These are phyloP conservation scores for Stenogyne calaminthoides DNA, from an alignment of 305 asterid genomes.

Conservation along the genomic window DNA sequence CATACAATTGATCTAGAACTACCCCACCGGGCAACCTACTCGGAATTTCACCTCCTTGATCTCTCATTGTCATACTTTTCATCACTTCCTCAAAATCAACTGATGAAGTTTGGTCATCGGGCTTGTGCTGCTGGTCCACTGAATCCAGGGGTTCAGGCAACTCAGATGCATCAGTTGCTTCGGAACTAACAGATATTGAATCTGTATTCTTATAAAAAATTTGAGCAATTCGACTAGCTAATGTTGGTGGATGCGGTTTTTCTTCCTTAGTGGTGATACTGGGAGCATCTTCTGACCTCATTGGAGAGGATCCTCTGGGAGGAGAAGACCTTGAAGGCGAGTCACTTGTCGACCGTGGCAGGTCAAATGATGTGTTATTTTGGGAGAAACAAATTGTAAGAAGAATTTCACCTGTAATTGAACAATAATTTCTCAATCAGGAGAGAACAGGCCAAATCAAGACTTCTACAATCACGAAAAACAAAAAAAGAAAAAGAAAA, in stretches of 20 bases:
- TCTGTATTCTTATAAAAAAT: conserved; percentile 76
- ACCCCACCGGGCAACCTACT: conserved; percentile 76
- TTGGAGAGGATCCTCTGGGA: conserved; percentile 58
- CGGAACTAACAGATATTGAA: conserved; percentile 47
- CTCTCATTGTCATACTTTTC: conserved; percentile 61
- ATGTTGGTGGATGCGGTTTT: conserved; percentile 52
- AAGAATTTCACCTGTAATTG: conserved; percentile 81
- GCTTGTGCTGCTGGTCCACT: conserved; percentile 34
- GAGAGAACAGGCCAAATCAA: conserved; percentile 15
- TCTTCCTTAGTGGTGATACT: conserved; percentile 59
- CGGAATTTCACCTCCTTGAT: conserved; percentile 71
- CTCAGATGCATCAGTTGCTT: conserved; percentile 54
- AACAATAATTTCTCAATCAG: conserved; percentile 30
- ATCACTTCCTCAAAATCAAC: conserved; percentile 70
- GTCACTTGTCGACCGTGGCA: conserved; percentile 45
- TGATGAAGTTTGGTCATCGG: conserved; percentile 55
- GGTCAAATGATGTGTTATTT: conserved; percentile 56
- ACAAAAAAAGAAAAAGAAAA: not conserved
- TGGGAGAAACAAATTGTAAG: conserved; percentile 84
- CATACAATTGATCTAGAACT: conserved; percentile 72
- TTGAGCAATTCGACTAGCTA: conserved; percentile 84
- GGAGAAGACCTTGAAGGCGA: conserved; percentile 57
- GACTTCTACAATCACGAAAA: not conserved
- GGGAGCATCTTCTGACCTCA: conserved; percentile 58
- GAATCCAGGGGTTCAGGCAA: conserved; percentile 49